phyloP scores from a whole-genome alignment of 306 rosid species.

The Elaeagnus macrophylla region DNA sequence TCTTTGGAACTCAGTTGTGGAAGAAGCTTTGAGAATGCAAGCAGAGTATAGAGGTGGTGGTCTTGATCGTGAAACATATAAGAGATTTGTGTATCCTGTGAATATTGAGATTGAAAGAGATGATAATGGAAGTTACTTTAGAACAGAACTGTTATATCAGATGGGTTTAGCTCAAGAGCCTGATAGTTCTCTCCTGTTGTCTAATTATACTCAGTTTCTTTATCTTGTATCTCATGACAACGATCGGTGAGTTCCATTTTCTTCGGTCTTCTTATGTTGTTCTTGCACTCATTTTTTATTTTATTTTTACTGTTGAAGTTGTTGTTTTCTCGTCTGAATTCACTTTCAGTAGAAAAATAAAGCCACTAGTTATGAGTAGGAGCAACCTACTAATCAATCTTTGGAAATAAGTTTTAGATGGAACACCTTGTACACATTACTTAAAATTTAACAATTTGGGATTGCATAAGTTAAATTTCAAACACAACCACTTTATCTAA shows the following conservation, averaged over 20 bases:
- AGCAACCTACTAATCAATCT: too few species aligned
- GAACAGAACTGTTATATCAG: conserved; percentile 53
- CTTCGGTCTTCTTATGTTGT: neutral
- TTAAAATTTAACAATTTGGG: too few species aligned
- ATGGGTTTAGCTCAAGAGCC: conserved; percentile 33
- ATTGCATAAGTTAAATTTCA: too few species aligned
- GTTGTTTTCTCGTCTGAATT: too few species aligned
- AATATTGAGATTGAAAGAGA: conserved; percentile 52
- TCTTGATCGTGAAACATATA: conserved; percentile 32
- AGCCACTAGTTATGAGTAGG: too few species aligned
- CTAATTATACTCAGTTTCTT: conserved; percentile 80
- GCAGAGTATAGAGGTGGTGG: conserved; percentile 23
- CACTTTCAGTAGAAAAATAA: too few species aligned
- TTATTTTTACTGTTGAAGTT: too few species aligned
- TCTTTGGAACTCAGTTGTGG: conserved; percentile 47
- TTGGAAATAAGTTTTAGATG: too few species aligned
- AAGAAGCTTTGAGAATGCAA: conserved; percentile 47
- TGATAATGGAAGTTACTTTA: conserved; percentile 34
- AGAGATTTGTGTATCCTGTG: conserved; percentile 37
- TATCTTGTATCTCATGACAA: conserved; percentile 49
- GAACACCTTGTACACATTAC: too few species aligned
- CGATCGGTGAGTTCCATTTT: conserved; percentile 38
- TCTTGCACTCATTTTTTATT: too few species aligned
- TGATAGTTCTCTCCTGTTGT: conserved; percentile 55
- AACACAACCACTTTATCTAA: too few species aligned